Percentiles rank a stretch among this genome's conserved stretches.
These are phyloP conservation scores for Gastrodia elata DNA, from an alignment of 106 monocot genomes.

Conservation along the genomic window DNA sequence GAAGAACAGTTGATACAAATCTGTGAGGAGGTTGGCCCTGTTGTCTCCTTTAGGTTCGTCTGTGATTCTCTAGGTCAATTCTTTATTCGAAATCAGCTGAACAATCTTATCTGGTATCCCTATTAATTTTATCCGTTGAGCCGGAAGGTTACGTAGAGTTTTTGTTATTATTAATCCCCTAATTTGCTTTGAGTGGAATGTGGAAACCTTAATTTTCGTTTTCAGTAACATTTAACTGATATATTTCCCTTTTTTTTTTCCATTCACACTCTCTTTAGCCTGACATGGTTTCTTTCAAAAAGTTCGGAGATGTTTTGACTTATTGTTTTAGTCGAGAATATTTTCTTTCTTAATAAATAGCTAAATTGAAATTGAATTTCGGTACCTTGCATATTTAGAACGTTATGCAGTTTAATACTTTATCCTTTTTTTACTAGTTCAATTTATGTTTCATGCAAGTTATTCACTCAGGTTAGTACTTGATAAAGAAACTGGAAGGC, in stretches of 20 bases:
- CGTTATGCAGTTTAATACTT: not conserved
- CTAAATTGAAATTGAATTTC: not conserved
- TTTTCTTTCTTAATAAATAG: not conserved
- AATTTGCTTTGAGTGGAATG: not conserved
- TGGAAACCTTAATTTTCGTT: not conserved
- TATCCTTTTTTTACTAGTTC: not conserved
- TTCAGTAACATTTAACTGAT: not conserved
- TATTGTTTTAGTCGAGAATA: not conserved
- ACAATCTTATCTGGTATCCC: not conserved
- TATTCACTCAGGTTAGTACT: constrained; percentile 62
- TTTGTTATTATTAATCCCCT: not conserved
- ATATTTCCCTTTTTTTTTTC: not conserved
- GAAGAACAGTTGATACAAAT: constrained; percentile 94
- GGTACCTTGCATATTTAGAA: not conserved
- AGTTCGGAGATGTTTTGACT: not conserved
- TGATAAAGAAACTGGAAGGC: constrained; percentile 95
- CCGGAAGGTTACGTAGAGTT: not conserved
- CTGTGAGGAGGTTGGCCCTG: constrained; percentile 95
- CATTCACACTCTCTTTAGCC: not conserved
- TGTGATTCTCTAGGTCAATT: constrained; percentile 1
- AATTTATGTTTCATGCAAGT: not conserved
- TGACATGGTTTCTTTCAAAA: not conserved
- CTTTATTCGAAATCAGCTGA: not conserved
- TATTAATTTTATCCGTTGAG: not conserved
- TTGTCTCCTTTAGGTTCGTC: constrained; percentile 84